These are phyloP conservation scores for Xylariomycetidae sp. DNA, from an alignment of 2,329 filamentous ascomycete genomes.

Conservation along the genomic window DNA sequence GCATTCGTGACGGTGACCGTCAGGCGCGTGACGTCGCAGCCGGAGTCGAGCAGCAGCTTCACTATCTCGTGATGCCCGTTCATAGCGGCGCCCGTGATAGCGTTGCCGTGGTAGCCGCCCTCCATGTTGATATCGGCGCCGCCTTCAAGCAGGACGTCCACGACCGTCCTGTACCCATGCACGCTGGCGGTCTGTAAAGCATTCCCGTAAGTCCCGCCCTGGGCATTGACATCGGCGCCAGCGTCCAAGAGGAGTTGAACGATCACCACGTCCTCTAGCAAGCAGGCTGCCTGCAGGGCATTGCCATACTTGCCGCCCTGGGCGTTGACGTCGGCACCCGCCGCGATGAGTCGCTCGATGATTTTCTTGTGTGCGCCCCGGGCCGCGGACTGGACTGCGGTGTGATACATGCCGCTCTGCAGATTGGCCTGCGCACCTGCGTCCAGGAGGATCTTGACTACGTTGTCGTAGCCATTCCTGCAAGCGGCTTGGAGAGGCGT, in stretches of 20 bases:
- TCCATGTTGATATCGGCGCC: constrained; percentile 1
- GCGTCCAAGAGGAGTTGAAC: constrained; percentile 5
- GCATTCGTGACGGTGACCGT: too few relatives aligned
- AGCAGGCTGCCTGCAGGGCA: background rate
- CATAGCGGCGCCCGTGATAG: background rate
- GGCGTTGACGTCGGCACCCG: background rate
- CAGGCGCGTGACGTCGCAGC: too few relatives aligned
- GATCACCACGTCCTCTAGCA: background rate
- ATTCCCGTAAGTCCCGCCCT: constrained; percentile 1
- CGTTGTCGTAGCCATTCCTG: background rate
- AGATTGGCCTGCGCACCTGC: background rate
- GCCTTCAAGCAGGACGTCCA: background rate
- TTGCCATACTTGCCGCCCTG: background rate
- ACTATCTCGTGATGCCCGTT: too few relatives aligned
- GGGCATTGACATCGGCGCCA: constrained; percentile 6
- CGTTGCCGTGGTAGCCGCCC: background rate
- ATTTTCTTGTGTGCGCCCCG: too few relatives aligned
- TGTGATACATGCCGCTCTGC: background rate
- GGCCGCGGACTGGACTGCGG: too few relatives aligned
- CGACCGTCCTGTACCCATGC: background rate
- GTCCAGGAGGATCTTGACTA: background rate
- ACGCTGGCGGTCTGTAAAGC: background rate
- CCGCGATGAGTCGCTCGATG: too few relatives aligned
- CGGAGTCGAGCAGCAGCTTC: too few relatives aligned
- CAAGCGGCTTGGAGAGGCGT: background rate